Evolutionary conservation across 225 moss, liverwort and hornwort species (phyloP).

Genomic region (Lunularia cruciata): DNA sequence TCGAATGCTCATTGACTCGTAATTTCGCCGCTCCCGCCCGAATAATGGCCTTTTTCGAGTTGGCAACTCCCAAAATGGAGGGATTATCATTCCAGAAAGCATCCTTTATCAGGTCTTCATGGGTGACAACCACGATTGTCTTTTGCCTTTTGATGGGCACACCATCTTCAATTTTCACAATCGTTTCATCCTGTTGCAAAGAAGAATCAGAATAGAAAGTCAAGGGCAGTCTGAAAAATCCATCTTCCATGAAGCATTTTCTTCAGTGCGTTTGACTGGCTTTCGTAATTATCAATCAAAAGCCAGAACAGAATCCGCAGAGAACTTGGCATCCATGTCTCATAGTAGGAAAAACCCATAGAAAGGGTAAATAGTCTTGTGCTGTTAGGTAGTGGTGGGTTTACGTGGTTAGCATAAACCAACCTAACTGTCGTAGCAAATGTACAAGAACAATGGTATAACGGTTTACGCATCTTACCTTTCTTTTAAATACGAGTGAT

Average conservation of each 20-base stretch:
- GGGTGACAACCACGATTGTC: conserved; percentile 60
- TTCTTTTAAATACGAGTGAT: conserved; percentile 72
- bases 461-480: conserved; percentile 37
- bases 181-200: conserved; percentile 48
- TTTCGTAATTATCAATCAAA: background rate
- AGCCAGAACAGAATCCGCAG: background rate
- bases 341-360: no score
- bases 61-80: conserved; percentile 32
- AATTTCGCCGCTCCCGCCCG: no score
- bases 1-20: no score
- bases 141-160: conserved; percentile 55
- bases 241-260: background rate
- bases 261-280: no score
- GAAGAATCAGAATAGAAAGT: background rate
- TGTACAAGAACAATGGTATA: background rate
- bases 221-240: background rate
- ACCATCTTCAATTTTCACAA: conserved; percentile 64
- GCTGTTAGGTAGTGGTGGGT: no score
- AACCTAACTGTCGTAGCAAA: no score
- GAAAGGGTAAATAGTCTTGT: background rate
- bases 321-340: no score
- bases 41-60: background rate
- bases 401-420: no score
- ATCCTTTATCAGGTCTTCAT: conserved; percentile 73
- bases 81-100: conserved; percentile 47